phyloP scores from a whole-genome alignment of 2,329 filamentous ascomycete genomes.

The Aspergillus sp. region DNA sequence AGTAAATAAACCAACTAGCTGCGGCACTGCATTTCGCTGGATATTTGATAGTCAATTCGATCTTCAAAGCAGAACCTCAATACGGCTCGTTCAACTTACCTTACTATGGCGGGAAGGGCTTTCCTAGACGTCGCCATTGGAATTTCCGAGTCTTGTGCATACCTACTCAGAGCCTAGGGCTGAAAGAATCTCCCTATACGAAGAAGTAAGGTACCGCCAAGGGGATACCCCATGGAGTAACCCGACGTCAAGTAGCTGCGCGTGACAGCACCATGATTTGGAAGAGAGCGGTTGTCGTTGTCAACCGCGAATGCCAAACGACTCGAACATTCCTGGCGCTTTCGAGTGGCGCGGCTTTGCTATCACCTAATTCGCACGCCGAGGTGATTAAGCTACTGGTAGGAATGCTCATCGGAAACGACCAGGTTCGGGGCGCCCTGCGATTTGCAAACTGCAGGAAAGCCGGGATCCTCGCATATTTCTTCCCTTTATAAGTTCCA shows the following conservation, averaged over 20 bases:
- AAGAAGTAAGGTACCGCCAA: not conserved
- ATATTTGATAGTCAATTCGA: not conserved
- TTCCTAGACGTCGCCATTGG: not conserved
- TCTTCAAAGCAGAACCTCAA: not conserved
- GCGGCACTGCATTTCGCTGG: not conserved
- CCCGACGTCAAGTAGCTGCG: not conserved
- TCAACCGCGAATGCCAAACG: not conserved
- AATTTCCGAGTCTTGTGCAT: not conserved
- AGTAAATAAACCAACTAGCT: not conserved
- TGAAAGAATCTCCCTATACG: no score
- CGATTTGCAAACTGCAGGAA: not conserved
- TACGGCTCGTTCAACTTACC: no score
- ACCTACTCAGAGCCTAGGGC: no score
- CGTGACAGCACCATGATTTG: not conserved
- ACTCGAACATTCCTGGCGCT: not conserved
- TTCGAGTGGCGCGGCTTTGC: not conserved
- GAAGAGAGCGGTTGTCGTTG: not conserved
- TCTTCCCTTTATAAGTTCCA: not conserved
- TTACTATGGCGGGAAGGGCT: no score
- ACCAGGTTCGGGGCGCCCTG: not conserved
- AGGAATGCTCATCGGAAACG: not conserved
- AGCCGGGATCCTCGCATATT: conserved; percentile 1
- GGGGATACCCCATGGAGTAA: not conserved
- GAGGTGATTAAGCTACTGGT: not conserved
- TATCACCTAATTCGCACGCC: not conserved